phyloP scores from a whole-genome alignment of 1,284 basidiomycete genomes.

The Lentinus polychrous region DNA sequence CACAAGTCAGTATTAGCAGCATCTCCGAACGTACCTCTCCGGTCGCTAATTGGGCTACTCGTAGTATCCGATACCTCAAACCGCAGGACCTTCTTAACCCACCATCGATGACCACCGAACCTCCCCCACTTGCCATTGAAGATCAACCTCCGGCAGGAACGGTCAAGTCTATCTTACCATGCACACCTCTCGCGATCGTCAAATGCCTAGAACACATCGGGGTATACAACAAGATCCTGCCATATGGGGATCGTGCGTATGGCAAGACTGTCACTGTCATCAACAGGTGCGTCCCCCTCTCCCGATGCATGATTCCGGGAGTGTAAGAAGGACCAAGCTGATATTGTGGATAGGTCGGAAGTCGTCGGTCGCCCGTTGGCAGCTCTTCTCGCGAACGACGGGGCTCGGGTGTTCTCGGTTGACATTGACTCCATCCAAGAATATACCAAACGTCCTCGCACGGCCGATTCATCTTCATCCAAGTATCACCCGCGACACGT shows the following conservation, averaged over 20 bases:
- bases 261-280: conserved; percentile 93
- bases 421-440: conserved; percentile 90
- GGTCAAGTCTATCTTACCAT: conserved; percentile 93
- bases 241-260: conserved; percentile 92
- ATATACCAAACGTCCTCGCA: conserved; percentile 82
- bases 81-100: conserved; percentile 52
- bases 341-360: conserved; percentile 61
- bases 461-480: conserved; percentile 29
- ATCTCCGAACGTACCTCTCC: background rate
- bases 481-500: conserved; percentile 82
- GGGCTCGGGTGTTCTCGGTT: conserved; percentile 89
- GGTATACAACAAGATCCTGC: conserved; percentile 88
- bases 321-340: too few relatives aligned
- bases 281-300: conserved; percentile 62
- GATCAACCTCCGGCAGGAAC: conserved; percentile 73
- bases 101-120: conserved; percentile 32
- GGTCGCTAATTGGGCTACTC: background rate
- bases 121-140: conserved; percentile 32
- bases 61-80: conserved; percentile 71
- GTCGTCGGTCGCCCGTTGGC: conserved; percentile 95
- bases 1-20: conserved; percentile 66
- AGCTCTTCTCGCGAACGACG: conserved; percentile 91
- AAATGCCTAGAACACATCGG: conserved; percentile 89
- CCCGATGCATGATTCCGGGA: background rate
- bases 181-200: conserved; percentile 94